phyloP scores from a whole-genome alignment of 768 basidiomycete genomes.

The Candolleomyces efflorescens region DNA sequence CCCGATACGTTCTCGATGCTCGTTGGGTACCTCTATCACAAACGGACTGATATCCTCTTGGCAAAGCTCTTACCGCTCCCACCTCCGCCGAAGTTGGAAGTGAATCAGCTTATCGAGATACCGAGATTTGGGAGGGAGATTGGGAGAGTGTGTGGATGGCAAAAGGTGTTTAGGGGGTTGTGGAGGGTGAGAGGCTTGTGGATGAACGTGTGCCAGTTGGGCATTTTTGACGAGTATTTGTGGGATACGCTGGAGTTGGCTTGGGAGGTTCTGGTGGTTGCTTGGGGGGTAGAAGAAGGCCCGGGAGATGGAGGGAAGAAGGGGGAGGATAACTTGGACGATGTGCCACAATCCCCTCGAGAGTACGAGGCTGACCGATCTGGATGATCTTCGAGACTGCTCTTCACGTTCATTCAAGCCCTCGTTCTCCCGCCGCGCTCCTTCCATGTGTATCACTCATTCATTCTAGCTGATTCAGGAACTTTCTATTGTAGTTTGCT shows the following conservation, averaged over 20 bases:
- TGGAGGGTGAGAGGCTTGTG: slow-evolving; percentile 60
- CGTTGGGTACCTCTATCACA: slow-evolving; percentile 64
- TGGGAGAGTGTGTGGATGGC: slow-evolving; percentile 37
- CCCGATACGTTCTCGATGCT: slow-evolving; percentile 59
- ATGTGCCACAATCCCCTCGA: too few relatives aligned
- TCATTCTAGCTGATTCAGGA: too few relatives aligned
- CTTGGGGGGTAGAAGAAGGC: slow-evolving; percentile 49
- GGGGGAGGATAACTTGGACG: not conserved
- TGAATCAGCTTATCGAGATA: slow-evolving; percentile 14
- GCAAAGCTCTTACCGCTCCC: slow-evolving; percentile 40
- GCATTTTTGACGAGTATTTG: slow-evolving; percentile 53
- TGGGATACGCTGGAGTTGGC: slow-evolving; percentile 66
- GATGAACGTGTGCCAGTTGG: slow-evolving; percentile 69
- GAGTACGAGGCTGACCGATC: too few relatives aligned
- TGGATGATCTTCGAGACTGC: too few relatives aligned
- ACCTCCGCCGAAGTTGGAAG: slow-evolving; percentile 25
- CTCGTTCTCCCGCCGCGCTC: too few relatives aligned
- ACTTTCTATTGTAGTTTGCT: too few relatives aligned
- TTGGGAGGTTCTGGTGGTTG: slow-evolving; percentile 65
- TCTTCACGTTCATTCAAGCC: too few relatives aligned
- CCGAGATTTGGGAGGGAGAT: slow-evolving; percentile 27
- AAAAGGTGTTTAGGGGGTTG: slow-evolving; percentile 45
- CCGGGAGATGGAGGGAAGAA: slow-evolving; percentile 36
- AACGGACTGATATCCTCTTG: slow-evolving; percentile 47
- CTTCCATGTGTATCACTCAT: too few relatives aligned